phyloP scores from a whole-genome alignment of 805 yeast genomes.

The Candida succiphila region DNA sequence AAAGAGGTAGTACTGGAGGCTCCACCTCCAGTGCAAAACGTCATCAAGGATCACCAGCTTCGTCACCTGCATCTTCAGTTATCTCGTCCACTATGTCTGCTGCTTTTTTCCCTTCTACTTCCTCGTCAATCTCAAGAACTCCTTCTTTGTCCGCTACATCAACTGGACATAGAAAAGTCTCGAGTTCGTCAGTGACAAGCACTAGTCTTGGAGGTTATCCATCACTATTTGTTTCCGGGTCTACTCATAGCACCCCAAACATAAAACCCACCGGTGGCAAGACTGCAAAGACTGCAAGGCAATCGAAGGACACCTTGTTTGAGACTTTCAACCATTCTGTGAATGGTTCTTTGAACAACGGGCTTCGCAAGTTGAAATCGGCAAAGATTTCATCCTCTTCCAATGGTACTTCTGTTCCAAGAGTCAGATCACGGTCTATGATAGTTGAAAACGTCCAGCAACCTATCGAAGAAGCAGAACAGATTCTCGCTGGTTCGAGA shows the following conservation, averaged over 20 bases:
- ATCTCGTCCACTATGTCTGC: too few relatives aligned
- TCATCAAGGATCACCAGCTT: too few relatives aligned
- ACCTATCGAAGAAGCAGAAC: too few relatives aligned
- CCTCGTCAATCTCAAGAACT: slow-evolving; percentile 1
- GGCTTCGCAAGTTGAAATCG: slow-evolving; percentile 15
- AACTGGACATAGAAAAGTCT: background rate
- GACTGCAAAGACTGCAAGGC: background rate
- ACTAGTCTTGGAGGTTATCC: background rate
- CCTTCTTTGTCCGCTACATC: background rate
- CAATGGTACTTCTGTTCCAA: background rate
- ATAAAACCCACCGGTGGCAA: slow-evolving; percentile 8
- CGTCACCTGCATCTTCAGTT: too few relatives aligned
- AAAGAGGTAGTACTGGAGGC: too few relatives aligned
- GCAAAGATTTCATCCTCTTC: too few relatives aligned
- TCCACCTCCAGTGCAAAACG: too few relatives aligned
- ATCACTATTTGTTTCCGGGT: slow-evolving; percentile 2
- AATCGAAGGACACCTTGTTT: slow-evolving; percentile 7
- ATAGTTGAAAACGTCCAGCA: too few relatives aligned
- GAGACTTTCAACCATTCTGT: slow-evolving; percentile 17
- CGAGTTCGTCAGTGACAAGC: background rate
- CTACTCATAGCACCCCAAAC: slow-evolving; percentile 3
- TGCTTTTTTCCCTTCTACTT: too few relatives aligned
- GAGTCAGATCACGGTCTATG: slow-evolving; percentile 8
- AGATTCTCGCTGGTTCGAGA: slow-evolving; percentile 9
- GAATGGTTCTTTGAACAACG: slow-evolving; percentile 15